Base-by-base conservation (phyloP, 345 rosid genomes). In the Gossypium bickii region DNA sequence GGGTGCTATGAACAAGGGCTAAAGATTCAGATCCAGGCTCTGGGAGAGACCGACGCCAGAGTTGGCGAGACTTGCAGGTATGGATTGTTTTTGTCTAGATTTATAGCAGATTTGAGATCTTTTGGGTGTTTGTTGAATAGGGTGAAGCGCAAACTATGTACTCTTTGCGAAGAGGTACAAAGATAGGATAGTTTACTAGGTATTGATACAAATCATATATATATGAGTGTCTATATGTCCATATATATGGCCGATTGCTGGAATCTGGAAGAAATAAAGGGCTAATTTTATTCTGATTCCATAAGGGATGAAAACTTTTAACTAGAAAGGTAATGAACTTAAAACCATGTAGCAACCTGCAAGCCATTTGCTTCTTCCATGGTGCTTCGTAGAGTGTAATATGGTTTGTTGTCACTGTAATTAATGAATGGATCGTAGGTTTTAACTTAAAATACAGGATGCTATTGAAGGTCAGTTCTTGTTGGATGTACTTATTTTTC, bases 41-140 rank as follows among this genome's bases (percentile, higher is more conserved):
- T 96, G 7, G 99, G 99, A 2, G 98, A 96, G 60, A 90, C 90
- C 0, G 99, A 96, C 89, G 90, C 98, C 17, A 83, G 99, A 73
- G 99, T 96, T 57, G 98, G 97, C 49, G 99, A 96, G 86, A 96
- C 98, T 86, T 96, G 97, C 98, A 90, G 99, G 99, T 95, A 13
- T 29, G 41, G 9, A 56, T 56, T 8, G 10, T 56, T 56, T 56
- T 20, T 56, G 27, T 8, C 60, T 17, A n/a, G 3, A 53, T 53
- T 53, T 53, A 7, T 53, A 53, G 58, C 22, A 18, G 8, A 24
- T 64, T 64, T 53, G n/a, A 18, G 64, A 52, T 44, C 67, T n/a
- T 18, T 74, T 2, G 20, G 62, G 64, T 43, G 53, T 65, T 65
- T 13, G 43, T 52, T 7, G 24, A 45, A 52, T 65, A 24, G 47